Conservation (phyloP, 306 rosid genomes). For the Prosopis cineraria region DNA sequence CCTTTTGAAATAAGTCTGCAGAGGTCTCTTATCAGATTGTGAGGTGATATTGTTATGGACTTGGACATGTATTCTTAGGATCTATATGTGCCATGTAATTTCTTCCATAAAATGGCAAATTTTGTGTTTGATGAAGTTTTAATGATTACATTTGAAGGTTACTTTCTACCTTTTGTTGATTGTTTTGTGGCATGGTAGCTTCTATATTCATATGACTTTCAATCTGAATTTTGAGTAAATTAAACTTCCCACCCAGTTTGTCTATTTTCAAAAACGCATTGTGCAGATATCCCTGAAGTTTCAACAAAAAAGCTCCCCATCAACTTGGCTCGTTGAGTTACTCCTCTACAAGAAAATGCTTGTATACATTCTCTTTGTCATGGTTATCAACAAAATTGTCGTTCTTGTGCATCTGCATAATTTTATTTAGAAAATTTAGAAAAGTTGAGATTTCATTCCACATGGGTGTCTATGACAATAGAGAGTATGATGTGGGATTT, state of each 20-base stretch:
- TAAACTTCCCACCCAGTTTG: too few species aligned
- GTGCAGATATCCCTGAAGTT: not conserved
- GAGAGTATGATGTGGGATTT: not conserved
- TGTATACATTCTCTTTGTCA: not conserved
- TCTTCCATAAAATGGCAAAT: not conserved
- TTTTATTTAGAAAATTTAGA: not conserved
- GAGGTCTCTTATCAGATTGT: too few species aligned
- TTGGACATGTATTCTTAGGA: not conserved
- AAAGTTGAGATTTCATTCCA: not conserved
- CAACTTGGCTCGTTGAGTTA: not conserved
- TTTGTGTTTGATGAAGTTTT: not conserved
- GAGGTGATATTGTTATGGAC: not conserved
- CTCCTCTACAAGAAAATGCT: not conserved
- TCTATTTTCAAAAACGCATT: not conserved
- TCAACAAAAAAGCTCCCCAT: not conserved
- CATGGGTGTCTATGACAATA: not conserved
- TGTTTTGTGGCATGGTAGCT: too few species aligned
- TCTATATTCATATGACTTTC: too few species aligned
- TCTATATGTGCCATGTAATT: not conserved
- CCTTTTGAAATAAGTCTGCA: too few species aligned
- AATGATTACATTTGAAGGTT: too few species aligned
- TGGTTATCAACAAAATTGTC: not conserved
- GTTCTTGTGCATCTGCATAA: not conserved
- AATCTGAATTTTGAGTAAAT: too few species aligned
- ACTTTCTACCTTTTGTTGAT: too few species aligned